phyloP scores from a whole-genome alignment of 2,329 filamentous ascomycete species.

The Waltergamsia citrina region DNA sequence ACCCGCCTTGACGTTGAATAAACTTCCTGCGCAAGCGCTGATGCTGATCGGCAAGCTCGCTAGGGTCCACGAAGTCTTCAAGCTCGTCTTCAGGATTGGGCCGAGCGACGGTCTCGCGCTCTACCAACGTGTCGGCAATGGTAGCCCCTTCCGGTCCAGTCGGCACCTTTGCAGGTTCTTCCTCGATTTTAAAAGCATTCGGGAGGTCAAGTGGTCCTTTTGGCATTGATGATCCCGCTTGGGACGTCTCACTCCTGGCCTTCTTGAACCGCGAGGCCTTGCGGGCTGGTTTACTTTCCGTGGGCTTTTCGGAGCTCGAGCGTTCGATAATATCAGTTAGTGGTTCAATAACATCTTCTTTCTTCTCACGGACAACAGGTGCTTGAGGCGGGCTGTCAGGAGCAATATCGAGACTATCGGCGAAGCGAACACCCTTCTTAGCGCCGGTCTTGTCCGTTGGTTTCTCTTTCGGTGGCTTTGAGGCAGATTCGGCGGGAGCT shows the following conservation, averaged over 20 bases:
- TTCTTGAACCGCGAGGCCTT: conserved; percentile 45
- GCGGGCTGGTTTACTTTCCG: conserved; percentile 10
- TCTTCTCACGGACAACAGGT: conserved; percentile 11
- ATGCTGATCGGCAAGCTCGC: conserved; percentile 75
- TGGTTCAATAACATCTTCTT: conserved; percentile 32
- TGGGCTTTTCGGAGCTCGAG: conserved; percentile 15
- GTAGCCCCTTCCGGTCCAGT: conserved; percentile 42
- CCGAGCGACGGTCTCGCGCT: conserved; percentile 31
- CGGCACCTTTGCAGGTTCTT: conserved; percentile 27
- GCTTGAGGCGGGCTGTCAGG: conserved; percentile 15
- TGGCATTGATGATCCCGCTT: conserved; percentile 14
- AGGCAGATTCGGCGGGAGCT: background rate
- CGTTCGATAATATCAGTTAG: conserved; percentile 42
- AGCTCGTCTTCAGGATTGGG: conserved; percentile 21
- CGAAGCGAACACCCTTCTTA: conserved; percentile 76
- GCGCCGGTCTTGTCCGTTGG: conserved; percentile 9
- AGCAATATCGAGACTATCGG: conserved; percentile 63
- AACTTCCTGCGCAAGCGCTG: conserved; percentile 74
- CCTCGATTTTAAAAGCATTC: conserved; percentile 25
- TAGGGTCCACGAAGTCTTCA: conserved; percentile 56
- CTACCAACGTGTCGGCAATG: conserved; percentile 50
- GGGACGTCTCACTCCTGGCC: conserved; percentile 14
- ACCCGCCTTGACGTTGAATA: conserved; percentile 76
- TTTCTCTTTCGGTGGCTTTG: conserved; percentile 12
- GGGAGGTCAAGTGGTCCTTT: conserved; percentile 35